A percentile compares a stretch with the other conserved stretches of the same genome.
These are phyloP conservation scores for Ceratorhiza oryzae-sativae DNA, from an alignment of 1,284 basidiomycete species.

Conservation along the genomic window DNA sequence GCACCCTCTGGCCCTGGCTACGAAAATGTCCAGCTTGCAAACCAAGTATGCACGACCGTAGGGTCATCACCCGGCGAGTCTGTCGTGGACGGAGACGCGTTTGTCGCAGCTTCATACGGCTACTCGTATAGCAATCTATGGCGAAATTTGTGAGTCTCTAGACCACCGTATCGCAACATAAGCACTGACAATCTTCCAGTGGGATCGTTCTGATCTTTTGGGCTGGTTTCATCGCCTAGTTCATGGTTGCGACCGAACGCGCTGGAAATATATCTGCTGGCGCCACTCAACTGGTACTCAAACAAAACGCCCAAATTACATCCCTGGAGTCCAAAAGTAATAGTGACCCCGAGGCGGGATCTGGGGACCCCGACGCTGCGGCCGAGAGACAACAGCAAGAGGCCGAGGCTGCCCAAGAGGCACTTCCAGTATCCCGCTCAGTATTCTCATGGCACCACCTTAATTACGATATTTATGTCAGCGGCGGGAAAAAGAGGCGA, in stretches of 20 bases:
- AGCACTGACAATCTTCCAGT: conserved; percentile 46
- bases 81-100: conserved; percentile 60
- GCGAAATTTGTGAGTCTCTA: conserved; percentile 59
- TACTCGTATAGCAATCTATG: conserved; percentile 72
- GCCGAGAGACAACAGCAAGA: background rate
- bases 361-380: background rate
- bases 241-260: conserved; percentile 61
- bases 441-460: conserved; percentile 71
- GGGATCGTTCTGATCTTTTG: conserved; percentile 64
- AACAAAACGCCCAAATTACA: conserved; percentile 6
- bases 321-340: background rate
- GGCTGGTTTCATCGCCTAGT: conserved; percentile 56
- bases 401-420: background rate
- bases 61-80: conserved; percentile 59
- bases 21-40: conserved; percentile 57
- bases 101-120: conserved; percentile 64
- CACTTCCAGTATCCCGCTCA: background rate
- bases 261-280: background rate
- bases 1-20: conserved; percentile 63
- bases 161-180: background rate
- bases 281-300: background rate
- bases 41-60: conserved; percentile 69
- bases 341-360: background rate
- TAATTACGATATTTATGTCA: conserved; percentile 67
- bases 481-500: conserved; percentile 61